These are phyloP conservation scores for Pseudovirgaria hyperparasitica DNA, from an alignment of 2,329 filamentous ascomycete genomes.

Conservation along the genomic window DNA sequence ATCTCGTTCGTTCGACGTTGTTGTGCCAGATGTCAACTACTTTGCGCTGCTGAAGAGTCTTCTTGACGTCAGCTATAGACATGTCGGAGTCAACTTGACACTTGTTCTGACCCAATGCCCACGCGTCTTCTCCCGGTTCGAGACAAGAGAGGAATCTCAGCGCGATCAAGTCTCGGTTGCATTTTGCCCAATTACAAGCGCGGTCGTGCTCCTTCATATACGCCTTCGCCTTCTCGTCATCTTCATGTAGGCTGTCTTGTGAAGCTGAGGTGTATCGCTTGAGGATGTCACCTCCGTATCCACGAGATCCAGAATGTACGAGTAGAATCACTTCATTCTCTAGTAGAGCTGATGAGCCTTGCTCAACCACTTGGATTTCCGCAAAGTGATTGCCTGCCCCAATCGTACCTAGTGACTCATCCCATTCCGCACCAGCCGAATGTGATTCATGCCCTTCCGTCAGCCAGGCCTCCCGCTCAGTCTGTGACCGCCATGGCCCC, in stretches of 20 bases:
- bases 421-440: conserved; percentile 19
- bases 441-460: conserved; percentile 8
- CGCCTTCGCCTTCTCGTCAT: conserved; percentile 10
- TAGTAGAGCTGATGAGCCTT: conserved; percentile 10
- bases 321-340: conserved; percentile 22
- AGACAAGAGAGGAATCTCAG: conserved; percentile 23
- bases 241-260: conserved; percentile 14
- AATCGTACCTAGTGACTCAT: conserved; percentile 22
- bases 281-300: conserved; percentile 22
- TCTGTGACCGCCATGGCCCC: conserved; percentile 17
- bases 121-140: conserved; percentile 17
- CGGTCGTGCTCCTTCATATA: conserved; percentile 23
- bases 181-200: conserved; percentile 24
- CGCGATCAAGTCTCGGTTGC: conserved; percentile 26
- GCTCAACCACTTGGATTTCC: conserved; percentile 25
- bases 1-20: conserved; percentile 19
- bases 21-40: conserved; percentile 26
- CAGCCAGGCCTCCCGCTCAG: conserved; percentile 18
- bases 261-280: conserved; percentile 15
- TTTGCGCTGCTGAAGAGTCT: conserved; percentile 14
- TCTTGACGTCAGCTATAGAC: conserved; percentile 7
- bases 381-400: conserved; percentile 27
- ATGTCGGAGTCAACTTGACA: conserved; percentile 4
- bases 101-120: conserved; percentile 9
- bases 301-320: conserved; percentile 25